Evolutionary conservation across 805 yeast species (phyloP).

Genomic region (Candida gorgasii): DNA sequence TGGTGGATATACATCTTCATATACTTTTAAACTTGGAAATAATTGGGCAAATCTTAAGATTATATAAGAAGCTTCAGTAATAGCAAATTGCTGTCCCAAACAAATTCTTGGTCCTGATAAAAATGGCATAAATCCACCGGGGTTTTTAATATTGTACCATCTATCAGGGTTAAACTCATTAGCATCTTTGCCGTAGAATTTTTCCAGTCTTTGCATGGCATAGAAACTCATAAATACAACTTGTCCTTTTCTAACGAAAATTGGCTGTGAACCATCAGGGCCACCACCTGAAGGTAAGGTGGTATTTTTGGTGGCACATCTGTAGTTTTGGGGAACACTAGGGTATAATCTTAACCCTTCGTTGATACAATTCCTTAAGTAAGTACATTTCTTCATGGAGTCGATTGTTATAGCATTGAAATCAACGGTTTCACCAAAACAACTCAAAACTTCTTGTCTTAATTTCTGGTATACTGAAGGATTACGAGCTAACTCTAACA

Average conservation of each 20-base stretch:
- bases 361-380: constrained; percentile 30
- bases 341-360: constrained; percentile 37
- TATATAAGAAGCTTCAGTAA: constrained; percentile 53
- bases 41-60: constrained; percentile 36
- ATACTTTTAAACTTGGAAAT: constrained; percentile 21
- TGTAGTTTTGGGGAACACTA: constrained; percentile 35
- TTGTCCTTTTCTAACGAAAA: constrained; percentile 45
- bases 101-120: constrained; percentile 60
- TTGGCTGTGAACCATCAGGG: constrained; percentile 23
- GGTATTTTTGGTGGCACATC: constrained; percentile 28
- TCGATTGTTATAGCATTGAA: constrained; percentile 30
- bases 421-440: constrained; percentile 25
- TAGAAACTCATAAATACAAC: constrained; percentile 43
- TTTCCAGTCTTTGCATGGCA: constrained; percentile 44
- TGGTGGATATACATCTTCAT: constrained; percentile 31
- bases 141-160: constrained; percentile 43
- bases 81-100: constrained; percentile 58
- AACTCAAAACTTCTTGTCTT: constrained; percentile 24
- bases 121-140: constrained; percentile 55
- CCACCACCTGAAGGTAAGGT: constrained; percentile 37
- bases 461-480: constrained; percentile 30
- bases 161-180: constrained; percentile 49
- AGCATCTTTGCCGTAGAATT: constrained; percentile 49
- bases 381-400: constrained; percentile 33
- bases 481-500: constrained; percentile 34